Conservation (phyloP, 2,329 filamentous ascomycete genomes). For the Dryadomyces quercivorus region DNA sequence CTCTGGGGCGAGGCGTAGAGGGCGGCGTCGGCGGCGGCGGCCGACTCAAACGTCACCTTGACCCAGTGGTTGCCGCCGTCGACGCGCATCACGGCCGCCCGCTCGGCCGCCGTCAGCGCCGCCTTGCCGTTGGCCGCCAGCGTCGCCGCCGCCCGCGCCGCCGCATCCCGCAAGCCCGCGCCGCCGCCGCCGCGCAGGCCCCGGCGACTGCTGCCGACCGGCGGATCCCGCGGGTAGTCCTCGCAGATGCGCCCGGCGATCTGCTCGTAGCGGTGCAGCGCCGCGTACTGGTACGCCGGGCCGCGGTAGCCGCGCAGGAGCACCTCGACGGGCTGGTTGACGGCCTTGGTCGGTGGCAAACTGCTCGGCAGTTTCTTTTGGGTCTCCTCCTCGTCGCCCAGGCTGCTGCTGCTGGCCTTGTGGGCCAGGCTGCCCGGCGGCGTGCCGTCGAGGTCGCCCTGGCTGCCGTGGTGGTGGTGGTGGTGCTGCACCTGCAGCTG, state of each 20-base stretch:
- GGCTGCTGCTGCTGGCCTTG: slow-evolving; percentile 3
- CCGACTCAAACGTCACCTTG: slow-evolving; percentile 69
- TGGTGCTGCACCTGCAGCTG: slow-evolving; percentile 4
- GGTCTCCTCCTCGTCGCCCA: slow-evolving; percentile 8
- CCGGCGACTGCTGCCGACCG: slow-evolving; percentile 37
- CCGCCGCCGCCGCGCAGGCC: slow-evolving; percentile 46
- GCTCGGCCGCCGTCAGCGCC: slow-evolving; percentile 58
- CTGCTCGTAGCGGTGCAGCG: slow-evolving; percentile 77
- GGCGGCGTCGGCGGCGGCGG: slow-evolving; percentile 57
- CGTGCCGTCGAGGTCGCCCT: slow-evolving; percentile 20
- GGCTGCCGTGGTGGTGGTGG: not conserved
- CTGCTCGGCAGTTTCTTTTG: not conserved
- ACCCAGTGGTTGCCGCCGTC: slow-evolving; percentile 88
- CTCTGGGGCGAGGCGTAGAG: slow-evolving; percentile 58
- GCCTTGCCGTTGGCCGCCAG: slow-evolving; percentile 30
- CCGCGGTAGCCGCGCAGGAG: slow-evolving; percentile 71
- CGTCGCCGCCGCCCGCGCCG: slow-evolving; percentile 35
- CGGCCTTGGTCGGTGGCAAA: slow-evolving; percentile 11
- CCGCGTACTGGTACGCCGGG: slow-evolving; percentile 63
- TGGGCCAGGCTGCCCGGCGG: slow-evolving; percentile 14
- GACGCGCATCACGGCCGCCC: slow-evolving; percentile 59
- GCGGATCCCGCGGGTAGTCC: slow-evolving; percentile 82
- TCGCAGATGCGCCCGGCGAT: slow-evolving; percentile 82
- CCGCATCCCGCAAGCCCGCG: slow-evolving; percentile 59
- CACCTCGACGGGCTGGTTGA: slow-evolving; percentile 50